Percentiles rank a stretch among this genome's conserved stretches.
Conservation (phyloP, 805 yeast genomes). For the Schizosaccharomyces lindneri region DNA sequence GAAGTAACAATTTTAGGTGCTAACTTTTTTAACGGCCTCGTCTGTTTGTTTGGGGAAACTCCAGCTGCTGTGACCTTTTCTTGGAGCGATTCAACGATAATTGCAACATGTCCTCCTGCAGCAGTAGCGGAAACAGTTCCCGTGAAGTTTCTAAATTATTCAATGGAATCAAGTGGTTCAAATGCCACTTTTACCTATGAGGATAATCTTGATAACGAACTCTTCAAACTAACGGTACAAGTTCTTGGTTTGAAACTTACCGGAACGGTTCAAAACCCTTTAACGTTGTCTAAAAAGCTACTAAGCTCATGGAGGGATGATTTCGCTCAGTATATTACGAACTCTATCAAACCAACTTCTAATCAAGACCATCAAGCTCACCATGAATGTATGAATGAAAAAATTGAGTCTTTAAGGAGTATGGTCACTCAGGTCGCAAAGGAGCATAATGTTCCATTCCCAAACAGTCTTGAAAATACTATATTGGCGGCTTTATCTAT, state of each 20-base stretch:
- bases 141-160: conserved; percentile 49
- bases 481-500: conserved; percentile 31
- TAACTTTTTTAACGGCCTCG: conserved; percentile 60
- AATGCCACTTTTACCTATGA: conserved; percentile 53
- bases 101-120: conserved; percentile 84
- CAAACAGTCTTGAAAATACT: conserved; percentile 17
- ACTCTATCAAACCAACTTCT: background rate
- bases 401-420: conserved; percentile 6
- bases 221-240: conserved; percentile 83
- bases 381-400: conserved; percentile 15
- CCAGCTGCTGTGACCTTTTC: conserved; percentile 49
- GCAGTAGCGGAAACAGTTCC: conserved; percentile 71
- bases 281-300: conserved; percentile 74
- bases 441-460: background rate
- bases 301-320: conserved; percentile 30
- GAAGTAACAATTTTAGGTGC: conserved; percentile 79
- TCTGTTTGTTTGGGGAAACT: conserved; percentile 56
- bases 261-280: conserved; percentile 83
- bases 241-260: conserved; percentile 94
- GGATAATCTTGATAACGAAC: conserved; percentile 85
- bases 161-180: conserved; percentile 11
- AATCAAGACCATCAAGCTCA: conserved; percentile 2
- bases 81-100: conserved; percentile 87
- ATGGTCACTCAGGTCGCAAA: conserved; percentile 1
- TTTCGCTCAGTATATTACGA: conserved; percentile 1